Evolutionary conservation across 2,329 filamentous ascomycete genomes (phyloP).

Genomic region (Calonectria ilicicola): DNA sequence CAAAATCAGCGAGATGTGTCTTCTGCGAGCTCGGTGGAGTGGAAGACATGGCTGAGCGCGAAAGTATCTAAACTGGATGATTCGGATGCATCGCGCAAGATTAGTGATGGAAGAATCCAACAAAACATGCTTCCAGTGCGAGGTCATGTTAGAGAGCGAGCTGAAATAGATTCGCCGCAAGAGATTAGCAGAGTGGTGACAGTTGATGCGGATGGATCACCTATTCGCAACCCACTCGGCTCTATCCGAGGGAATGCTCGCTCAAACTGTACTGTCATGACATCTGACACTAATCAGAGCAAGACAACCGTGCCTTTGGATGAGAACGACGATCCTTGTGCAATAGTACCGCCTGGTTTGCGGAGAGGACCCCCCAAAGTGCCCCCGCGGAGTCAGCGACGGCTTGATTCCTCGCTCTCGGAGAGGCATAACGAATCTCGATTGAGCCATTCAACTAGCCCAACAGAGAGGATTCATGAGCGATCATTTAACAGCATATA

Average conservation of each 20-base stretch:
- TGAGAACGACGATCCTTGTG: conserved; percentile 34
- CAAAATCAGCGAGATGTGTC: conserved; percentile 52
- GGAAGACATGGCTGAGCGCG: conserved; percentile 67
- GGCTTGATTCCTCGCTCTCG: conserved; percentile 42
- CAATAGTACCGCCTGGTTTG: not conserved
- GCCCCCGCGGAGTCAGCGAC: conserved; percentile 33
- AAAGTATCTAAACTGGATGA: conserved; percentile 62
- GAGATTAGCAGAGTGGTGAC: conserved; percentile 13
- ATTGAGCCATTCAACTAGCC: not conserved
- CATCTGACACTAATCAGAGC: not conserved
- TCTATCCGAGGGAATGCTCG: conserved; percentile 25
- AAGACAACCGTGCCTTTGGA: conserved; percentile 14
- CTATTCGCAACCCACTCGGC: conserved; percentile 27
- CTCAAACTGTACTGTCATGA: not conserved
- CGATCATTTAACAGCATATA: conserved; percentile 42
- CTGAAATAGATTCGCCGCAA: conserved; percentile 58
- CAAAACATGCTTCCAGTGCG: conserved; percentile 23
- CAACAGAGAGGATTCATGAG: conserved; percentile 32
- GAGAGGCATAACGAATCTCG: conserved; percentile 22
- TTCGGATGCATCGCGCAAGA: conserved; percentile 25
- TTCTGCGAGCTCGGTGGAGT: conserved; percentile 62
- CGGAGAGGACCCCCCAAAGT: conserved; percentile 23
- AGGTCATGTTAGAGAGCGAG: conserved; percentile 61
- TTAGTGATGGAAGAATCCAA: conserved; percentile 15
- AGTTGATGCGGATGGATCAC: not conserved